phyloP scores from a whole-genome alignment of 2,329 filamentous ascomycete species.

The Colletotrichum trifolii region DNA sequence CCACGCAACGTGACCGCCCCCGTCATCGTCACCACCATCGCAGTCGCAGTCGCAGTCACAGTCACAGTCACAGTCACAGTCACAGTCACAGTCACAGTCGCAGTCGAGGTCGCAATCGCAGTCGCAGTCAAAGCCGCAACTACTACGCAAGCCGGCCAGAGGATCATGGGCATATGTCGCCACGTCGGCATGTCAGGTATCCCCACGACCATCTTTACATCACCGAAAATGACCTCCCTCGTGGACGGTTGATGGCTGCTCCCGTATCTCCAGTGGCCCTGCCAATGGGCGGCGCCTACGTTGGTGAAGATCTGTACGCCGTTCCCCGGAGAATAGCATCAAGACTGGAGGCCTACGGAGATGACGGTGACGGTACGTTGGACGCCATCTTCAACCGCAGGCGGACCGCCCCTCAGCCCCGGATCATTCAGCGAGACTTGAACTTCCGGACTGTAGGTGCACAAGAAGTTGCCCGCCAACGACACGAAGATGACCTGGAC shows the following conservation, averaged over 20 bases:
- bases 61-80: conserved; percentile 14
- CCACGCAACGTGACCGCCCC: conserved; percentile 17
- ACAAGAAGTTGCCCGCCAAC: conserved; percentile 27
- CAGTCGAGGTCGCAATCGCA: conserved; percentile 14
- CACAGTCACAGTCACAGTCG: conserved; percentile 34
- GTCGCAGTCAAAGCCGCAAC: conserved; percentile 23
- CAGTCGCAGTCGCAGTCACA: conserved; percentile 14
- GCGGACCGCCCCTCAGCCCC: conserved; percentile 4
- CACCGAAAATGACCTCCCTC: conserved; percentile 10
- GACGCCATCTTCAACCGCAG: conserved; percentile 14
- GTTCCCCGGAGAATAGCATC: conserved; percentile 7
- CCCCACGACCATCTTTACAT: conserved; percentile 20
- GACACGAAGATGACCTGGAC: conserved; percentile 32
- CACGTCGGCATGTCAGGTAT: conserved; percentile 25
- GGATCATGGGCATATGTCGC: conserved; percentile 32
- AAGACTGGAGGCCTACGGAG: conserved; percentile 5
- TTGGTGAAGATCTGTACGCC: conserved; percentile 3
- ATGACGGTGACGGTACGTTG: background rate
- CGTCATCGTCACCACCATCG: conserved; percentile 9
- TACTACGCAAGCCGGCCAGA: conserved; percentile 34
- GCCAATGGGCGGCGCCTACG: conserved; percentile 1
- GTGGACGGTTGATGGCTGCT: background rate
- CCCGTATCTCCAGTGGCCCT: conserved; percentile 7
- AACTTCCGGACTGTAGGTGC: conserved; percentile 18
- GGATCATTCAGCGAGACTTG: conserved; percentile 26